Conservation (phyloP, 495 filamentous ascomycete genomes). For the Neurospora terricola region DNA sequence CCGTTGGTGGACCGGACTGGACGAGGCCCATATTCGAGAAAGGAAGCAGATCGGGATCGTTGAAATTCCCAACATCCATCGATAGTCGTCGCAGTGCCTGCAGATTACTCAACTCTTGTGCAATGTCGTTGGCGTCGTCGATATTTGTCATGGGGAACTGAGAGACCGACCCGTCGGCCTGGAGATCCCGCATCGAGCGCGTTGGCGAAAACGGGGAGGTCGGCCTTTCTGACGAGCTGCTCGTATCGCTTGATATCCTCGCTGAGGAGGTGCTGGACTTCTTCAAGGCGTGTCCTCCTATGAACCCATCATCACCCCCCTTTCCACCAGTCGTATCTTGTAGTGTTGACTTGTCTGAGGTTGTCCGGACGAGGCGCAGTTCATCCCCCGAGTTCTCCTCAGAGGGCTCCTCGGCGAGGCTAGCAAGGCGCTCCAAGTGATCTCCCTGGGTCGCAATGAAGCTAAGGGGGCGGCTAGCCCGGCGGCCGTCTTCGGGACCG, state of each 20-base stretch:
- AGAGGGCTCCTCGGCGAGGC: conserved; percentile 10
- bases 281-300: conserved; percentile 14
- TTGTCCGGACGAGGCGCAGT: conserved; percentile 33
- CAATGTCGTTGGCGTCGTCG: conserved; percentile 84
- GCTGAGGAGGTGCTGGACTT: conserved; percentile 31
- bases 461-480: conserved; percentile 35
- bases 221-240: conserved; percentile 40
- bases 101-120: conserved; percentile 89
- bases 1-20: conserved; percentile 64
- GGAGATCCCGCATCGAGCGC: conserved; percentile 45
- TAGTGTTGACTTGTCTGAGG: conserved; percentile 22
- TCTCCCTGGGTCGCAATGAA: conserved; percentile 34
- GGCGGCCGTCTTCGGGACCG: conserved; percentile 33
- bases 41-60: conserved; percentile 84
- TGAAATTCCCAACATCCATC: conserved; percentile 89
- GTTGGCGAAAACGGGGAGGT: conserved; percentile 47
- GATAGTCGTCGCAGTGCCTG: conserved; percentile 95
- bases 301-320: conserved; percentile 3
- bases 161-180: conserved; percentile 56
- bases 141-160: conserved; percentile 85
- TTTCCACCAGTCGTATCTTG: not conserved
- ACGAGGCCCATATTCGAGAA: conserved; percentile 53
- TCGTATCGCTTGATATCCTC: conserved; percentile 35
- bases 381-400: conserved; percentile 30
- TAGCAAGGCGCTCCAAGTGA: conserved; percentile 18